Conservation (phyloP, 345 rosid species). For the Populus ilicifolia region DNA sequence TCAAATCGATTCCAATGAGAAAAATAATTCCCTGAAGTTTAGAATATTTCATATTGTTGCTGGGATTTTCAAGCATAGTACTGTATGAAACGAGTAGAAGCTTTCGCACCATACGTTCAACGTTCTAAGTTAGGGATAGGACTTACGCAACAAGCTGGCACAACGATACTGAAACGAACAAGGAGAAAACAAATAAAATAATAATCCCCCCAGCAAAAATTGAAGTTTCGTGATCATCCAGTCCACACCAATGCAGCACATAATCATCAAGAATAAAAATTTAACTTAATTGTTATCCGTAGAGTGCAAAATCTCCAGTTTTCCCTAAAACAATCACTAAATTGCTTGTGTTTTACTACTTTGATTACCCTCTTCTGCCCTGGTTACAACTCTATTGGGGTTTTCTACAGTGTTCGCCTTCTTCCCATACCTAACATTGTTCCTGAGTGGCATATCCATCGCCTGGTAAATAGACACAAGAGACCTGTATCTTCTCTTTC, state of each 20-base stretch:
- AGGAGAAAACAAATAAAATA: not conserved
- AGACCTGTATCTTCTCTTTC: conserved; percentile 33
- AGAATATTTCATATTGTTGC: too few relatives aligned
- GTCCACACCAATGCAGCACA: not conserved
- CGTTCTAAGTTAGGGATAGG: not conserved
- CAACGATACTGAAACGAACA: not conserved
- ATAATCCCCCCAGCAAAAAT: not conserved
- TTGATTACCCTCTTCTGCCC: not conserved
- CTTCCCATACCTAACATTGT: not conserved
- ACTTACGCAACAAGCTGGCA: not conserved
- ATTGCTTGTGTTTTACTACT: not conserved
- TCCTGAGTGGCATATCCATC: not conserved
- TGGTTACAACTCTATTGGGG: not conserved
- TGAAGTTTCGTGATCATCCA: not conserved
- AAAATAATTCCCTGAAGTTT: too few relatives aligned
- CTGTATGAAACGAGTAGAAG: not conserved
- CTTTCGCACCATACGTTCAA: not conserved
- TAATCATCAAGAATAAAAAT: not conserved
- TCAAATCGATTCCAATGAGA: too few relatives aligned
- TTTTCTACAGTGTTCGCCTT: not conserved
- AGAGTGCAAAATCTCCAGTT: not conserved
- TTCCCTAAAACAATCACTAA: not conserved
- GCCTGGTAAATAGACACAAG: conserved; percentile 28
- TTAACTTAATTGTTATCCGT: not conserved
- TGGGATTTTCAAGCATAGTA: too few relatives aligned